These are phyloP conservation scores for Chlorella sp. DNA, from an alignment of 139 green algal genomes.

Conservation along the genomic window DNA sequence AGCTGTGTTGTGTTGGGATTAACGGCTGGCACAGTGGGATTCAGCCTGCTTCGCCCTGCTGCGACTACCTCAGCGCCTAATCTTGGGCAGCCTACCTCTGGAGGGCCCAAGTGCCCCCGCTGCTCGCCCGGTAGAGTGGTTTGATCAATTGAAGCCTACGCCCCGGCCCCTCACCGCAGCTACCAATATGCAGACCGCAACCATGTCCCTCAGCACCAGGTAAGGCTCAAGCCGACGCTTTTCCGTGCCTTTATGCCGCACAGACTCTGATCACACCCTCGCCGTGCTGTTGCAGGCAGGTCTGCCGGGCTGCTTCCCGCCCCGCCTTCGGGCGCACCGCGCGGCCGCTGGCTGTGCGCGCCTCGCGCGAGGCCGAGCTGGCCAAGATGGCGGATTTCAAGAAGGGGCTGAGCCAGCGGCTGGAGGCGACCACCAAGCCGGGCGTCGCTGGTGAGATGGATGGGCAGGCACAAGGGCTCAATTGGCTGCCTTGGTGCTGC, in stretches of 20 bases:
- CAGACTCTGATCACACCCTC: neutral
- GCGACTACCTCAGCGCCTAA: too few species aligned
- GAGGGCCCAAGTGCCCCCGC: neutral
- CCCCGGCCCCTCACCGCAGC: neutral
- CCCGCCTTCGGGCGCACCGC: neutral
- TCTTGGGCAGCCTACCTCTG: neutral
- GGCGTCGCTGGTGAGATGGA: neutral
- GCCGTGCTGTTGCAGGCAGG: neutral
- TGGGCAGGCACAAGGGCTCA: too few species aligned
- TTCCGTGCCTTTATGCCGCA: too few species aligned
- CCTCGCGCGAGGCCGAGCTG: conserved; percentile 49
- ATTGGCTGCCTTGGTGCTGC: neutral
- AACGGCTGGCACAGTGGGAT: too few species aligned
- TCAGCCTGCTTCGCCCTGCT: too few species aligned
- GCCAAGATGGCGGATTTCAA: conserved; percentile 50
- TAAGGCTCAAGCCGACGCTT: neutral
- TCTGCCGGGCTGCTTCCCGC: neutral
- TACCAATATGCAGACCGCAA: neutral
- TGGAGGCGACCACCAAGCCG: conserved; percentile 15
- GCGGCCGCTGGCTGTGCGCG: neutral
- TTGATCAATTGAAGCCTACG: neutral
- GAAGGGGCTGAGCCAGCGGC: conserved; percentile 32
- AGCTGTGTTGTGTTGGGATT: too few species aligned
- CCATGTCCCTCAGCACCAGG: neutral
- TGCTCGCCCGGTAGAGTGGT: neutral